Evolutionary conservation across 2,329 filamentous ascomycete species (phyloP).

Genomic region (Venturia carpophila): DNA sequence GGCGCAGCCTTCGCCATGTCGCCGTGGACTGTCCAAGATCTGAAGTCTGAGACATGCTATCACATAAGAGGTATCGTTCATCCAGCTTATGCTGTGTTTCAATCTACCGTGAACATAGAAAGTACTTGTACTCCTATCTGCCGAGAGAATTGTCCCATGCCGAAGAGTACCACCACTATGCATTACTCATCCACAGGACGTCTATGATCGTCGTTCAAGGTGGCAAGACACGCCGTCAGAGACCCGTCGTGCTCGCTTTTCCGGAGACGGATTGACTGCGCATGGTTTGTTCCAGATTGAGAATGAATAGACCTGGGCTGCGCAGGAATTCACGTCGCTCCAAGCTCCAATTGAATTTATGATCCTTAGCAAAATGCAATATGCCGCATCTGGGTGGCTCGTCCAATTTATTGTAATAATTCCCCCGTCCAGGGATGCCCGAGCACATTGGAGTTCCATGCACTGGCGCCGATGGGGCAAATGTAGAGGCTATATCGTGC

Average conservation of each 20-base stretch:
- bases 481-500: background rate
- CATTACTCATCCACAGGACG: background rate
- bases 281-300: background rate
- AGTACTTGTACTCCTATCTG: no score
- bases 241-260: background rate
- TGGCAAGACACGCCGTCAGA: background rate
- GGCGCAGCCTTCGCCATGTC: background rate
- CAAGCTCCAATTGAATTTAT: background rate
- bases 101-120: background rate
- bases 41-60: background rate
- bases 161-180: background rate
- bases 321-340: background rate
- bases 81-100: background rate
- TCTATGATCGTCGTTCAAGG: background rate
- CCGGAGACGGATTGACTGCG: background rate
- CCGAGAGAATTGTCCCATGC: background rate
- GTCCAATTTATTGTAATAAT: background rate
- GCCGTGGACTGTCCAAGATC: background rate
- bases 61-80: background rate
- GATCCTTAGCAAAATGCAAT: background rate
- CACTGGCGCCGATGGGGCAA: slow-evolving; percentile 1
- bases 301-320: background rate
- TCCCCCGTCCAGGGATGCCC: background rate
- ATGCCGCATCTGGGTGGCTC: background rate
- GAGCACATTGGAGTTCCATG: background rate